These are phyloP conservation scores for Peronospora farinosa DNA, from an alignment of 352 stramenopile genomes.

Conservation along the genomic window DNA sequence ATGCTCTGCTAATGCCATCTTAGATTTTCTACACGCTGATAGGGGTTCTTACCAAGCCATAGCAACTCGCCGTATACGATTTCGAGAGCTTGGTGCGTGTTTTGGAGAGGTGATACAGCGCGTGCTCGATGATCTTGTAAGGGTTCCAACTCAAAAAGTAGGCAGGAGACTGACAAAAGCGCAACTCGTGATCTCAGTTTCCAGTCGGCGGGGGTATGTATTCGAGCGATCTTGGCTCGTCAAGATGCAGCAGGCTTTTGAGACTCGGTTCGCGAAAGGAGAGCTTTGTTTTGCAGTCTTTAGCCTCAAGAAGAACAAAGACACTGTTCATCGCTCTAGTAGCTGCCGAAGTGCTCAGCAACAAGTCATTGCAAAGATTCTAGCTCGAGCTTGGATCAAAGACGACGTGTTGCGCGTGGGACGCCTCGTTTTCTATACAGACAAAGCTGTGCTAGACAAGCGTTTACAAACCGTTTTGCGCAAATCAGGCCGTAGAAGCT, in stretches of 20 bases:
- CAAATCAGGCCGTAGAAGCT: slow-evolving; percentile 5
- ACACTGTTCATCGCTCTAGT: slow-evolving; percentile 14
- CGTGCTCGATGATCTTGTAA: slow-evolving; percentile 23
- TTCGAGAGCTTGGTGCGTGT: slow-evolving; percentile 35
- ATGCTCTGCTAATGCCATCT: slow-evolving; percentile 27
- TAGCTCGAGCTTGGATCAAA: slow-evolving; percentile 25
- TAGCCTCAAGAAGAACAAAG: slow-evolving; percentile 31
- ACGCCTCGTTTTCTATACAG: slow-evolving; percentile 32
- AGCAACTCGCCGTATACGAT: slow-evolving; percentile 11
- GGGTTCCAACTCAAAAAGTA: neutral
- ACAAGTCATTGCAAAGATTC: slow-evolving; percentile 23
- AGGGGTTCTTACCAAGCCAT: neutral
- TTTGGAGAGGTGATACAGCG: slow-evolving; percentile 36
- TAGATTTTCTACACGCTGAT: slow-evolving; percentile 15
- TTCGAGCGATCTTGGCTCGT: slow-evolving; percentile 33
- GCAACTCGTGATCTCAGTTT: slow-evolving; percentile 28
- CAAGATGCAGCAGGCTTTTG: slow-evolving; percentile 20
- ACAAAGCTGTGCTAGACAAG: slow-evolving; percentile 16
- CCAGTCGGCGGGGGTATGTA: slow-evolving; percentile 34
- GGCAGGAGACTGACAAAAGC: neutral
- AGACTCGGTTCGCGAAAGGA: slow-evolving; percentile 7
- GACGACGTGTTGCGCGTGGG: slow-evolving; percentile 34
- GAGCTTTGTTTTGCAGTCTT: slow-evolving; percentile 35
- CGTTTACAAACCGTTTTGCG: slow-evolving; percentile 10
- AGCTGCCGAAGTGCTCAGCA: slow-evolving; percentile 21